Conservation (phyloP, 352 stramenopile species). For the Phytophthora tubulina region DNA sequence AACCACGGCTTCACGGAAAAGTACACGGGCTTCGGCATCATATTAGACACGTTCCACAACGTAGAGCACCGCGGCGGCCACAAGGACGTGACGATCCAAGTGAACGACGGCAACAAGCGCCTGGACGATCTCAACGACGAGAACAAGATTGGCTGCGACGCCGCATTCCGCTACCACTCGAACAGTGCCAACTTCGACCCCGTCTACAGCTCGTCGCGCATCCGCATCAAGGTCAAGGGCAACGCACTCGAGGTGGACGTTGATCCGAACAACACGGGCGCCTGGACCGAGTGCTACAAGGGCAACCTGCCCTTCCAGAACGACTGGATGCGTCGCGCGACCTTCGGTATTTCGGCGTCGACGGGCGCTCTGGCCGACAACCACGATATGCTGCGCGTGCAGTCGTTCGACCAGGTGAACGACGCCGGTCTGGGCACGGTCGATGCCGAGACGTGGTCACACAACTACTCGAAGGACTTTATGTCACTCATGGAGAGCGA, state of each 20-base stretch:
- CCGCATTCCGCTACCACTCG: constrained; percentile 81
- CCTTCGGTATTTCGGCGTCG: constrained; percentile 77
- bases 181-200: constrained; percentile 76
- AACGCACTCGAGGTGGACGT: constrained; percentile 68
- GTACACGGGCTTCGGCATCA: constrained; percentile 75
- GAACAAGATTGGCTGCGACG: constrained; percentile 78
- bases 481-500: constrained; percentile 62
- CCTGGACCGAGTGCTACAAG: constrained; percentile 76
- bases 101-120: constrained; percentile 82
- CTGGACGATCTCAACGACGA: constrained; percentile 77
- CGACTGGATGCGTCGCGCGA: constrained; percentile 74
- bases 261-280: constrained; percentile 60
- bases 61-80: constrained; percentile 80
- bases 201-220: constrained; percentile 72
- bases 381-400: constrained; percentile 80
- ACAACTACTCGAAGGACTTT: constrained; percentile 91
- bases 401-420: constrained; percentile 69
- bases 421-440: constrained; percentile 62
- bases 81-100: constrained; percentile 84
- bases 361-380: constrained; percentile 86
- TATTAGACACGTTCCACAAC: constrained; percentile 87
- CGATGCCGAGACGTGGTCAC: constrained; percentile 78
- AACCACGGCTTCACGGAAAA: constrained; percentile 84
- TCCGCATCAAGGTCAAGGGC: constrained; percentile 72
- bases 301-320: constrained; percentile 67